Percentiles rank a stretch among this genome's conserved stretches.
These are phyloP conservation scores for Stromatinia cepivora DNA, from an alignment of 2,329 filamentous ascomycete genomes.

Conservation along the genomic window DNA sequence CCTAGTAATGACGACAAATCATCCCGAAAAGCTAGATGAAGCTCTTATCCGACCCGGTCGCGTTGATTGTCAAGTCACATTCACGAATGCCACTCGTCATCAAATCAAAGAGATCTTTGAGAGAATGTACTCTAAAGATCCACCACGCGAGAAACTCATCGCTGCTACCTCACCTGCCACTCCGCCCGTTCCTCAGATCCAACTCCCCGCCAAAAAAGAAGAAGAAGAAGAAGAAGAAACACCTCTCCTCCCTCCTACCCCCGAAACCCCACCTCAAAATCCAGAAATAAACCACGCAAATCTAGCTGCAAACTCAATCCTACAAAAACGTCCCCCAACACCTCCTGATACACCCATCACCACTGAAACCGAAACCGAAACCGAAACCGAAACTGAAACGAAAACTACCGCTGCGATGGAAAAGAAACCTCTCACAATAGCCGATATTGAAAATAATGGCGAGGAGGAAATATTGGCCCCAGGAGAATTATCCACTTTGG, in stretches of 20 bases:
- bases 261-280: neutral
- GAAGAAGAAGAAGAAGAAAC: conserved; percentile 5
- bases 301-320: neutral
- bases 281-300: neutral
- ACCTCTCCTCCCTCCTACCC: neutral
- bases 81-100: conserved; percentile 56
- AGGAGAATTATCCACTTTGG: conserved; percentile 42
- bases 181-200: neutral
- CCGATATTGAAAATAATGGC: conserved; percentile 6
- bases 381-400: neutral
- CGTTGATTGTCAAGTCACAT: conserved; percentile 68
- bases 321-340: conserved; percentile 22
- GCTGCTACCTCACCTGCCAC: conserved; percentile 31
- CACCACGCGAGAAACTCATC: conserved; percentile 30
- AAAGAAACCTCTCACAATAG: conserved; percentile 5
- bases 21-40: conserved; percentile 69
- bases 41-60: conserved; percentile 73
- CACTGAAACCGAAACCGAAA: neutral
- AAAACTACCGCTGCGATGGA: neutral
- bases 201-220: conserved; percentile 18
- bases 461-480: neutral
- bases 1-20: conserved; percentile 81
- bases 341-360: conserved; percentile 30
- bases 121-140: conserved; percentile 56
- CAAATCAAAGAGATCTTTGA: conserved; percentile 61